A percentile compares a stretch with the other conserved stretches of the same genome.
These are phyloP conservation scores for Mytilinidion resinicola DNA, from an alignment of 495 filamentous ascomycete genomes.

Conservation along the genomic window DNA sequence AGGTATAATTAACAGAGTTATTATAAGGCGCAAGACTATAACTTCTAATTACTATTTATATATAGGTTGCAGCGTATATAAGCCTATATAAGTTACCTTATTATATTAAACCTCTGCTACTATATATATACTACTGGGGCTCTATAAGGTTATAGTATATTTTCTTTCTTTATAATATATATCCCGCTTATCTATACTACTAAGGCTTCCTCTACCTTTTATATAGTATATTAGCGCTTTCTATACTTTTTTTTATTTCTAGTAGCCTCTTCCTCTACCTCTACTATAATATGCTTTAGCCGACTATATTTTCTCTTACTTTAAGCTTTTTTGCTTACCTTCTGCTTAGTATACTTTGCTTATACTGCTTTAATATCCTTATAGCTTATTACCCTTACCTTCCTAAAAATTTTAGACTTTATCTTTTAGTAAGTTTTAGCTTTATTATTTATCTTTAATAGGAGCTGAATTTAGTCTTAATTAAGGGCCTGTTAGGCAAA, in stretches of 20 bases:
- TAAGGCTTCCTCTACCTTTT: neutral
- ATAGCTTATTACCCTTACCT: conserved; percentile 7
- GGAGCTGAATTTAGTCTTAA: no score
- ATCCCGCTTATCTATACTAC: neutral
- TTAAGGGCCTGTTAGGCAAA: neutral
- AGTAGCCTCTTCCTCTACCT: conserved; percentile 1
- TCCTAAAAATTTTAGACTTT: neutral
- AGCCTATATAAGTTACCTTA: conserved; percentile 5
- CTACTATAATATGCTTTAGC: neutral
- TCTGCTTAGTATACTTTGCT: conserved; percentile 6
- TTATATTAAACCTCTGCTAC: conserved; percentile 3
- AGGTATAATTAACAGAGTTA: conserved; percentile 1
- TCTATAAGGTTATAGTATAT: conserved; percentile 6
- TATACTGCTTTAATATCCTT: conserved; percentile 7
- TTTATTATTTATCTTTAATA: neutral
- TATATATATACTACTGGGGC: conserved; percentile 5
- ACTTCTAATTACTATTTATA: conserved; percentile 2
- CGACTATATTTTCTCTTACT: conserved; percentile 7
- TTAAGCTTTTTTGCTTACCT: conserved; percentile 3
- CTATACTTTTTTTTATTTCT: neutral
- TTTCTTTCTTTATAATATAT: conserved; percentile 1
- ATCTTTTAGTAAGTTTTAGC: neutral
- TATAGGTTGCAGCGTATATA: neutral
- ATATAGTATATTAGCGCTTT: neutral
- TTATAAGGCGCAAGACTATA: neutral